Evolutionary conservation across 23 red algal species (phyloP), one percentile per base, ranked within the genome.

Genomic region (Gracilaria gracilis): DNA sequence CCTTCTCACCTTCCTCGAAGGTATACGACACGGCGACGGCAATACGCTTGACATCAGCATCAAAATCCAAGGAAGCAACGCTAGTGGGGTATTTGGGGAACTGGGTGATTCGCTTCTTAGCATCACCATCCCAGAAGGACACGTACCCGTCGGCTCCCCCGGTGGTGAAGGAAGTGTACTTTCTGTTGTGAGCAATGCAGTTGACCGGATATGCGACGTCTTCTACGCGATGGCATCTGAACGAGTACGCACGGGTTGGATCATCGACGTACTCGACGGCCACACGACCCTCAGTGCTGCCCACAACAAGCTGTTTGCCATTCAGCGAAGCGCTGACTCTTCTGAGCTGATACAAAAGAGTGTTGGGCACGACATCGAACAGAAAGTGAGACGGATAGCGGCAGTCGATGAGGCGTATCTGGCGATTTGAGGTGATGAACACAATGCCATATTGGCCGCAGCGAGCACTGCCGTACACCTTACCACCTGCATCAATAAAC

Each of bases 101-200:
- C 57, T 95, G 85, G 61, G 91, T 88, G 58, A 95, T 86, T 9
- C 94, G 48, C 85, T 94, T 88, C 86, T 95, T 96, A 13, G 97
- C 89, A 33, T 89, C 94, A 46, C 93, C 95, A 75, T 99, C 94
- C 97, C 97, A 99, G 47, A 99, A 90, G 50, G 78, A 83, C 7
- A 99, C 84, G 50, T 86, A 72, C 5, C 91, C 92, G 79, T 93
- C 94, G 32, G 85, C 89, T 4, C 91, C 93, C 0, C 85, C 97
- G 53, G 93, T 96, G 36, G 94, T 88, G 87, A 94, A 99, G 15
- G 91, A 91, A 11, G 86, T 81, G 83, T 92, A 98, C 29, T 65
- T 62, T 11, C 35, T 33, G 75, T 98, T 92, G 80, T 94, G 93
- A 42, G 91, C 57, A 34, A 98, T 81, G 70, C 80, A 76, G 77